Evolutionary conservation across 345 rosid genomes (phyloP), one percentile per base, ranked within the genome.

Genomic region (Gossypium bickii): DNA sequence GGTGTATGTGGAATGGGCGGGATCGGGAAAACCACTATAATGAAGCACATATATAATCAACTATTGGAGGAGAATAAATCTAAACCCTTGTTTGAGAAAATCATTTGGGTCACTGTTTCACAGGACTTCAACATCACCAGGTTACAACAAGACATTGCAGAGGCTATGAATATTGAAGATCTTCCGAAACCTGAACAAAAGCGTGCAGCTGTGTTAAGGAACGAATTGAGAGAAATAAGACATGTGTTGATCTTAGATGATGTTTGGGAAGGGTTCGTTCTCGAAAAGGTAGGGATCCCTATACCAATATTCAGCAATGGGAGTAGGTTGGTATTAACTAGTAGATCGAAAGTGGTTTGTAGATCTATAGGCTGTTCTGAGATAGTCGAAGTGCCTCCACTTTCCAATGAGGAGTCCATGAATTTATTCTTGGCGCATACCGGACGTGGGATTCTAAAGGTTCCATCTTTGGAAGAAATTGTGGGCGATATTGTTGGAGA

Each of bases 281-380:
- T 66, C 17, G 18, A 10, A 13, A 53, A 75, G 0, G 38, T 75
- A 11, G 72, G 78, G 18, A 65, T 75, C 55, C 72, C 78, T n/a
- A 16, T 22, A 18, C 72, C 65, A 38, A 64, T 64, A 64, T n/a
- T 25, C 15, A 4, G 25, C 43, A 20, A 18, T 29, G 73, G 73
- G n/a, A 43, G 80, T 62, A 74, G 52, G 34, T 10, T 74, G 27
- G 61, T 74, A 3, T 25, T 74, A 63, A 74, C 70, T 9, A 74
- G 47, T 17, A 15, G 72, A 49, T 69, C 20, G 7, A 7, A 1
- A 5, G 72, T 25, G 12, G 44, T 20, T 25, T 69, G 72, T 22
- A 25, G 7, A 22, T 49, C 13, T 17, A 69, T 69, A 44, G 45
- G 15, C 44, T 49, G 59, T 69, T 34, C 1, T 43, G 1, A 69